Conservation (phyloP, 257 asterid species). For the Ligustrum vulgare region DNA sequence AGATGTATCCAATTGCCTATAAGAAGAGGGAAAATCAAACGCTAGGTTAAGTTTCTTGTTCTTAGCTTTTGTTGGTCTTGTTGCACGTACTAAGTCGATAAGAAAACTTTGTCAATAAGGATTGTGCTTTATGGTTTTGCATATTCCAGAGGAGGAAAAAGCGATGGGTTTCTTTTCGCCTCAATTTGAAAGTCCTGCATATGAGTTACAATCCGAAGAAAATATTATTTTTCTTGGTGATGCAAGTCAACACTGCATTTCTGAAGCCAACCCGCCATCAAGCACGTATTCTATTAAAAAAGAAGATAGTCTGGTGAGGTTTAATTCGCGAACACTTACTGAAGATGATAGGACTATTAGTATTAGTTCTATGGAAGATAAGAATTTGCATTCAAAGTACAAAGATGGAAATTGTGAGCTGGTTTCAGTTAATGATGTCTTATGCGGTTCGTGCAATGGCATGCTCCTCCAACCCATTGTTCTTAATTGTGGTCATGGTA, state of each 20-base stretch:
- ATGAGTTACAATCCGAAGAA: conserved; percentile 10
- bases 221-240: neutral
- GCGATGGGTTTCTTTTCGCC: conserved; percentile 30
- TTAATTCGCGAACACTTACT: neutral
- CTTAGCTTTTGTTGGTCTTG: conserved; percentile 4
- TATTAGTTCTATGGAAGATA: conserved; percentile 12
- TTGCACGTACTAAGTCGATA: neutral
- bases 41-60: conserved; percentile 34
- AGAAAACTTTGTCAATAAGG: neutral
- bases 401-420: conserved; percentile 22
- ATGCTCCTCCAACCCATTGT: conserved; percentile 49
- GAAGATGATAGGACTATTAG: conserved; percentile 20
- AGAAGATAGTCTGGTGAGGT: conserved; percentile 14
- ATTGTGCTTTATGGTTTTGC: conserved; percentile 21
- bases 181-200: conserved; percentile 22
- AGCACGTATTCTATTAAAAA: neutral
- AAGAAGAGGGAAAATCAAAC: conserved; percentile 47
- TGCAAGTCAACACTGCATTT: conserved; percentile 8
- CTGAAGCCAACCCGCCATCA: neutral
- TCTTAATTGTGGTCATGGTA: conserved; percentile 68
- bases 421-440: conserved; percentile 42
- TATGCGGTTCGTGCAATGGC: conserved; percentile 41
- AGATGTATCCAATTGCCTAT: conserved; percentile 42
- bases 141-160: conserved; percentile 36
- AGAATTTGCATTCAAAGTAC: conserved; percentile 9